phyloP scores from a whole-genome alignment of 2,329 filamentous ascomycete species.

The Stagonosporopsis cucurbitacearum region DNA sequence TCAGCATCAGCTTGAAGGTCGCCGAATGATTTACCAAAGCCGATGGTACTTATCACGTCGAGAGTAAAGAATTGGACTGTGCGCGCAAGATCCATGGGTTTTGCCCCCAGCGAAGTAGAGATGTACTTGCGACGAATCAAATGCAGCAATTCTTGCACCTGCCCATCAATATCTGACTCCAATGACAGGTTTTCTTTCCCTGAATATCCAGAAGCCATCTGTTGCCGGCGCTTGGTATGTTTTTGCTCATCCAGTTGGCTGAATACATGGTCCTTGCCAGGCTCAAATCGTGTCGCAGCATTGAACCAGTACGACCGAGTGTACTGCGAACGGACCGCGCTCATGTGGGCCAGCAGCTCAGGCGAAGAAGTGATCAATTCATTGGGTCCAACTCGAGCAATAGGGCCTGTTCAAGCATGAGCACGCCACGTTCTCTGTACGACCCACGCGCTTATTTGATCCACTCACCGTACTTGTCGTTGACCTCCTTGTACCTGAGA shows the following conservation, averaged over 20 bases:
- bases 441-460: not conserved
- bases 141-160: slow-evolving; percentile 53
- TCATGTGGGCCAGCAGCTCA: slow-evolving; percentile 54
- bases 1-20: slow-evolving; percentile 58
- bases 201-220: slow-evolving; percentile 60
- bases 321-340: slow-evolving; percentile 49
- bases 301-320: slow-evolving; percentile 44
- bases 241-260: slow-evolving; percentile 55
- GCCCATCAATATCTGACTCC: slow-evolving; percentile 56
- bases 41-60: slow-evolving; percentile 61
- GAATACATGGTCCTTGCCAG: slow-evolving; percentile 59
- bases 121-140: slow-evolving; percentile 56
- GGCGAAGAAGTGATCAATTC: slow-evolving; percentile 57
- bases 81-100: slow-evolving; percentile 52
- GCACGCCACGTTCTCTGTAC: not conserved
- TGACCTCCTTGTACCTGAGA: slow-evolving; percentile 28
- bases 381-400: slow-evolving; percentile 56
- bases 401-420: slow-evolving; percentile 34
- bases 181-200: slow-evolving; percentile 60
- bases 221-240: slow-evolving; percentile 51
- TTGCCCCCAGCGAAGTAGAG: slow-evolving; percentile 13
- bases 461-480: slow-evolving; percentile 33
- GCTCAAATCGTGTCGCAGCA: slow-evolving; percentile 54
- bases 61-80: slow-evolving; percentile 61
- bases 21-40: slow-evolving; percentile 59